Evolutionary conservation across 73 alveolate species (phyloP).

Genomic region (Paramecium primaurelia): DNA sequence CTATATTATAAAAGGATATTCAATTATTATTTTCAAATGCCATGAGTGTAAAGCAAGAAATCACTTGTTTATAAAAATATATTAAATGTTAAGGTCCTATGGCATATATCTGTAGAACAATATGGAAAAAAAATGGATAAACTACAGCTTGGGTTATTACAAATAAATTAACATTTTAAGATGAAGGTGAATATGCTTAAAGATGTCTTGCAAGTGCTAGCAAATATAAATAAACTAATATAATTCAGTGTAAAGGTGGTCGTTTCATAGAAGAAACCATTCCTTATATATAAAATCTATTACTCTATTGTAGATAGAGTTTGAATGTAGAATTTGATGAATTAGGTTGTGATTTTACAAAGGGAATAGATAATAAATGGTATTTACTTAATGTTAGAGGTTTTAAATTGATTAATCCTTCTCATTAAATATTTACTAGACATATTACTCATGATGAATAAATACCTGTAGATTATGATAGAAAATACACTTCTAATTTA

Average conservation of each 20-base stretch:
- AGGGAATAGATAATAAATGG: slow-evolving; percentile 93
- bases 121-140: slow-evolving; percentile 84
- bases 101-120: slow-evolving; percentile 91
- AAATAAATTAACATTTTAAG: slow-evolving; percentile 80
- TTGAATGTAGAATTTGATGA: slow-evolving; percentile 82
- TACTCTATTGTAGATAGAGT: slow-evolving; percentile 78
- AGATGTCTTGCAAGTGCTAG: slow-evolving; percentile 83
- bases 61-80: slow-evolving; percentile 84
- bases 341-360: slow-evolving; percentile 91
- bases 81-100: slow-evolving; percentile 95
- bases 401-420: slow-evolving; percentile 49
- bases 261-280: slow-evolving; percentile 85
- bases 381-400: slow-evolving; percentile 86
- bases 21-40: slow-evolving; percentile 57
- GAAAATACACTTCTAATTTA: slow-evolving; percentile 59
- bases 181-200: slow-evolving; percentile 78
- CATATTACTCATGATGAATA: slow-evolving; percentile 52
- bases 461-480: slow-evolving; percentile 62
- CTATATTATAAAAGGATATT: slow-evolving; percentile 68
- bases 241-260: slow-evolving; percentile 89
- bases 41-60: slow-evolving; percentile 54
- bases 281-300: slow-evolving; percentile 80
- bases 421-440: neutral
- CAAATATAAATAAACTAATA: slow-evolving; percentile 75
- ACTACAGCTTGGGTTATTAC: slow-evolving; percentile 84